Evolutionary conservation across 805 yeast genomes (phyloP), one percentile per base, ranked within the genome.

Genomic region (Zygoascus bituminiphila): DNA sequence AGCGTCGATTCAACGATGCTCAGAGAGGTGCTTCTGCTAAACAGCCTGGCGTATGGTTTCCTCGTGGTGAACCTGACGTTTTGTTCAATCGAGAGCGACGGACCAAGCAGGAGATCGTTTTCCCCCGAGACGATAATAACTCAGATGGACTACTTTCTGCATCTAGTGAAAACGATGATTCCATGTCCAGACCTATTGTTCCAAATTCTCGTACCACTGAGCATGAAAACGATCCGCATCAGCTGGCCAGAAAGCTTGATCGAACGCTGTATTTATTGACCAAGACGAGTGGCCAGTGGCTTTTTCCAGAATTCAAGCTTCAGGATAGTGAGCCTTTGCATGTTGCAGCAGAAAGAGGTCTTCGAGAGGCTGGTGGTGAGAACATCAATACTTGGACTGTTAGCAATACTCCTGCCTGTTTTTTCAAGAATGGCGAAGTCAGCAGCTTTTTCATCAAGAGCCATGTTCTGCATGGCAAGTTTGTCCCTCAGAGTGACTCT

Each of bases 81-180:
- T 84, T 78, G 56, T 93, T 84, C 57, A 84, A 84, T 60, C 84
- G 98, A 73, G 97, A 93, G 63, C 79, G 96, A 65, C 74, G 95
- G 52, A 71, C 69, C 58, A 85, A 84, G 63, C 96, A 93, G 64
- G 84, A 77, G 21, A 70, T 93, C 26, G 71, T 71, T n/a, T 71
- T 93, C 52, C 95, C 96, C 55, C 75, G 78, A n/a, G 74, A 75
- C 55, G 65, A 59, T 8, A 74, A 67, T 45, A 59, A 39, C 52
- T 54, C 31, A 17, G 50, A 54, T 19, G 51, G 58, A 25, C 39
- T 51, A 35, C 31, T 51, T 21, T 17, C 38, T 12, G 45, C 21
- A 17, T 51, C 54, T 7, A 47, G 46, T 19, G 60, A 54, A 31
- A 58, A 67, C 9, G 63, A 62, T 26, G 71, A 68, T 26, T 73